Evolutionary conservation across 2,329 filamentous ascomycete genomes (phyloP), one percentile per base, ranked within the genome.

Genomic region (Colletotrichum tropicale): DNA sequence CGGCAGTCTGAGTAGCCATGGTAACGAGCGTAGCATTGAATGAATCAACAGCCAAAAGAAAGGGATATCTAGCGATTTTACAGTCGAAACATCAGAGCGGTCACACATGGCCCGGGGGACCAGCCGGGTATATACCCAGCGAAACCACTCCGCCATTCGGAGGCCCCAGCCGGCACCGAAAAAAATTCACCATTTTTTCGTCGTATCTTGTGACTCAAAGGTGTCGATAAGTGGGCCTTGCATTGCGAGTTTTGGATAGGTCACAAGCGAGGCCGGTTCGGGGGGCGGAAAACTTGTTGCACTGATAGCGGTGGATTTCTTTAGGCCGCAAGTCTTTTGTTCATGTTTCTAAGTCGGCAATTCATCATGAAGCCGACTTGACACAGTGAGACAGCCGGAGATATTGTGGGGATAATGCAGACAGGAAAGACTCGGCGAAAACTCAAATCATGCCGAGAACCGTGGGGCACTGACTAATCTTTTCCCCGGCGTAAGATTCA

Each of bases 151-250:
- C 70, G 73, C 43, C 56, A 32, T 38, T 75, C 73, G 70, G 70
- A 73, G 43, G 56, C 34, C n/a, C 12, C 34, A 30, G 3, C 28
- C 58, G 64, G 64, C 43, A 32, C 16, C 24, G 16, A 28, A 30
- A 65, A 34, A 34, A 60, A 32, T 52, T 64, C 32, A 52, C 43
- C 73, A 38, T 68, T 75, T 68, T 67, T 62, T 32, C 6, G 16
- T 60, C 43, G 55, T 60, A 52, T 68, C n/a, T 64, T 64, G 21
- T 73, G 73, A 73, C 64, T 75, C 70, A 68, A 73, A 48, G 18
- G 28, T 60, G 34, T 68, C 34, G 70, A 48, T 30, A 24, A 68
- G 73, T 75, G 73, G 73, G 34, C 56, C 70, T 21, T 4, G 43
- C 24, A 60, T 48, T 28, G 32, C 56, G 56, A n/a, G 30, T 56